Evolutionary conservation across 2,329 filamentous ascomycete species (phyloP).

Genomic region (Dothidotthia symphoricarpi): DNA sequence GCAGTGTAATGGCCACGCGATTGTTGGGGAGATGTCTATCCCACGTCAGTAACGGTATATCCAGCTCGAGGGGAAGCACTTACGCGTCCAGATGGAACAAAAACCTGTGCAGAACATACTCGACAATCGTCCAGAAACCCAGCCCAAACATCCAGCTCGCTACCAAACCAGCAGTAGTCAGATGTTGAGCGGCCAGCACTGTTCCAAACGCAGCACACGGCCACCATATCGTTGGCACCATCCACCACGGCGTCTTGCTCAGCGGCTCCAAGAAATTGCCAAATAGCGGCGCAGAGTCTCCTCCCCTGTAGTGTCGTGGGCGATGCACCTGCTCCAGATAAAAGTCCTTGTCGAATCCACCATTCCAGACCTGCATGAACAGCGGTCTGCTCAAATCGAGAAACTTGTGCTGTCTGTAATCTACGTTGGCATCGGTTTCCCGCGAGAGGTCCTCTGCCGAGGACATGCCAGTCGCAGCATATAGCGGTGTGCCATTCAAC

Average conservation of each 20-base stretch:
- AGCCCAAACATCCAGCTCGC: conserved; percentile 70
- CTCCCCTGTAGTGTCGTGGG: conserved; percentile 92
- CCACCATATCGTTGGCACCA: conserved; percentile 80
- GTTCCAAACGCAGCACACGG: conserved; percentile 76
- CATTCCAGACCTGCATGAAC: conserved; percentile 81
- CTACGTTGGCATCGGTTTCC: conserved; percentile 72
- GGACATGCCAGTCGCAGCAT: conserved; percentile 77
- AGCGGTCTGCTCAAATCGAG: conserved; percentile 83
- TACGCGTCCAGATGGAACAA: conserved; percentile 93
- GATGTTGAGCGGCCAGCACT: conserved; percentile 59
- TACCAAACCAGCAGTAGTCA: conserved; percentile 50
- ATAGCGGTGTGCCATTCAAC: conserved; percentile 50
- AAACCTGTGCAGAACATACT: conserved; percentile 85
- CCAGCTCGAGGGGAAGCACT: conserved; percentile 37
- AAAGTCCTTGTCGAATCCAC: conserved; percentile 90
- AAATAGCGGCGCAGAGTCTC: conserved; percentile 87
- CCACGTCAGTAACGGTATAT: conserved; percentile 25
- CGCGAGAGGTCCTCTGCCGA: conserved; percentile 80
- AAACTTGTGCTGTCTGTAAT: conserved; percentile 92
- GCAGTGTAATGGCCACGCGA: conserved; percentile 75
- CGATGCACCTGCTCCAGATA: conserved; percentile 96
- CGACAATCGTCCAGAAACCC: conserved; percentile 81
- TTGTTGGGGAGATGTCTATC: conserved; percentile 84
- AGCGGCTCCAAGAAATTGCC: conserved; percentile 99
- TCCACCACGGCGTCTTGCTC: conserved; percentile 90